Conservation (phyloP, 768 basidiomycete species). For the Lanmaoa pseudosensibilis region DNA sequence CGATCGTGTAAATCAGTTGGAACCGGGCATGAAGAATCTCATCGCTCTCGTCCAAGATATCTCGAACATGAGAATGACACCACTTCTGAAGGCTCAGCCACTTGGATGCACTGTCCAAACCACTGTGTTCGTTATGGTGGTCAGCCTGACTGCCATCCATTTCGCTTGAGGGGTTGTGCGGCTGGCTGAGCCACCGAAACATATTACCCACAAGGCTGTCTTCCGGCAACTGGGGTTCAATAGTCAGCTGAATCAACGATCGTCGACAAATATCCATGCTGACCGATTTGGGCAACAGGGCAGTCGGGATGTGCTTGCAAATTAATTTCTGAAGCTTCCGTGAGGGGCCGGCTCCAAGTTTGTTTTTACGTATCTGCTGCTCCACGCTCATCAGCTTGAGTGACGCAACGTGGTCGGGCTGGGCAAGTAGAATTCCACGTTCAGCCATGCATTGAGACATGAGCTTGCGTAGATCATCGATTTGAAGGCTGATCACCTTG, state of each 20-base stretch:
- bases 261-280: background rate
- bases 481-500: background rate
- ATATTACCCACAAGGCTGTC: background rate
- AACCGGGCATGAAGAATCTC: constrained; percentile 25
- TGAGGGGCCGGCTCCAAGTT: constrained; percentile 10
- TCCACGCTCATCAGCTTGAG: constrained; percentile 45
- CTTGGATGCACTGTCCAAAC: background rate
- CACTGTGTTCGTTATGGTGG: background rate
- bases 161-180: too few relatives aligned
- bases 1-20: constrained; percentile 24
- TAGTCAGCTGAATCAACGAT: background rate
- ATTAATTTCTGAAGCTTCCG: constrained; percentile 3
- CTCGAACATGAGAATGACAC: constrained; percentile 12
- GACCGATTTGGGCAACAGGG: background rate
- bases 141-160: background rate
- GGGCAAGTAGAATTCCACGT: constrained; percentile 42
- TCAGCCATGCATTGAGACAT: constrained; percentile 36
- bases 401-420: constrained; percentile 53
- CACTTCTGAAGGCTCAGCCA: constrained; percentile 19
- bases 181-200: background rate
- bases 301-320: background rate
- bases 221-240: background rate
- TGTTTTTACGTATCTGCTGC: constrained; percentile 9
- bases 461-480: constrained; percentile 29
- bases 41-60: constrained; percentile 25